These are phyloP conservation scores for Gonium pectorale DNA, from an alignment of 139 green algal genomes.

Conservation along the genomic window DNA sequence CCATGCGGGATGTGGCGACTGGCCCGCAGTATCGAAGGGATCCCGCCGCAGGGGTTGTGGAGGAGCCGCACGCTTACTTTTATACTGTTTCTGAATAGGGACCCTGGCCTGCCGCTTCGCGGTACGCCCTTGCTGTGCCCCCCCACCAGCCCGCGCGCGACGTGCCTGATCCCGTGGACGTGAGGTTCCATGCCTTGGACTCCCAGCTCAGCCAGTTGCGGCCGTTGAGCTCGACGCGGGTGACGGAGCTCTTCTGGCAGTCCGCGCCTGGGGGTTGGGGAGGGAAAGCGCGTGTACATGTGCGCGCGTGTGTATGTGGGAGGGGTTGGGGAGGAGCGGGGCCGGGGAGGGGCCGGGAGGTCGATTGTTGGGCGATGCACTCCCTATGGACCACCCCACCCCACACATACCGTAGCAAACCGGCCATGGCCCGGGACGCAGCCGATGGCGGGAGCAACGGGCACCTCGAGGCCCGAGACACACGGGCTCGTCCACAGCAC, in stretches of 20 bases:
- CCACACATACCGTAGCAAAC: too few relatives aligned
- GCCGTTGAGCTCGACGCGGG: background rate
- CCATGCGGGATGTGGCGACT: too few relatives aligned
- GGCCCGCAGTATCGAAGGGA: too few relatives aligned
- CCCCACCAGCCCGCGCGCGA: too few relatives aligned
- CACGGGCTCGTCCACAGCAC: background rate
- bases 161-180: too few relatives aligned
- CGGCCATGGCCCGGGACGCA: too few relatives aligned
- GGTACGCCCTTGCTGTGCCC: background rate
- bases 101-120: background rate
- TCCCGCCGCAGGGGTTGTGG: background rate
- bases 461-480: too few relatives aligned
- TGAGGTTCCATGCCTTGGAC: background rate
- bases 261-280: background rate
- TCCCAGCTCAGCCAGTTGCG: background rate
- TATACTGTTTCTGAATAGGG: background rate
- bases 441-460: too few relatives aligned
- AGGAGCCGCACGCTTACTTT: background rate
- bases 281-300: background rate
- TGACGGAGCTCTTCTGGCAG: background rate
- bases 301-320: background rate
- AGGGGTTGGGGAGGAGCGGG: too few relatives aligned
- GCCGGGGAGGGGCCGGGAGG: too few relatives aligned
- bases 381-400: background rate
- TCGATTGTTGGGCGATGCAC: background rate